A percentile compares a stretch with the other conserved stretches of the same genome.
Evolutionary conservation across 116 monocot species (phyloP).

Genomic region (Zostera marina): DNA sequence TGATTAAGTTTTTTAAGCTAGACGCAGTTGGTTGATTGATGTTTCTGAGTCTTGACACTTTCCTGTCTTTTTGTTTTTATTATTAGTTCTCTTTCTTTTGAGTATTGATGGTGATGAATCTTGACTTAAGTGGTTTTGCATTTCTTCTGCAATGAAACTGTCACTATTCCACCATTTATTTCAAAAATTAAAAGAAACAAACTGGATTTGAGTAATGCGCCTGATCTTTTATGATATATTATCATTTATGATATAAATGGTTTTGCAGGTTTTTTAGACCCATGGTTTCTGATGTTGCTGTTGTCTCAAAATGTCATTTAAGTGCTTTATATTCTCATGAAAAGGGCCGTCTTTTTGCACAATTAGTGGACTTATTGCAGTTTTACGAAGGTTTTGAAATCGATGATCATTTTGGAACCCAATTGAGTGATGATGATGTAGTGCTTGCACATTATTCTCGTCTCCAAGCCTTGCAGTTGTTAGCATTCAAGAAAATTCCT

Average conservation of each 20-base stretch:
- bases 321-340: conserved; percentile 82
- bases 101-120: too few species aligned
- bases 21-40: too few species aligned
- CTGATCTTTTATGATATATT: too few species aligned
- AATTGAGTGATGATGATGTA: conserved; percentile 86
- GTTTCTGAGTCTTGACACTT: too few species aligned
- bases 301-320: conserved; percentile 93
- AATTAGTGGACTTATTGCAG: conserved; percentile 88
- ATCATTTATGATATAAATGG: neutral
- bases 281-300: conserved; percentile 81
- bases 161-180: neutral
- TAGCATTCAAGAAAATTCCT: conserved; percentile 84
- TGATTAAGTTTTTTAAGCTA: too few species aligned
- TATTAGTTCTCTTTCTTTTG: too few species aligned
- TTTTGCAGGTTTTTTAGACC: conserved; percentile 76
- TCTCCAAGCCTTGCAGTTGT: conserved; percentile 85
- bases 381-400: conserved; percentile 99
- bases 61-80: too few species aligned
- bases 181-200: too few species aligned
- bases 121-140: too few species aligned
- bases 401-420: conserved; percentile 87
- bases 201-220: too few species aligned
- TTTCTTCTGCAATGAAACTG: too few species aligned
- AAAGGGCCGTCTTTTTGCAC: conserved; percentile 89
- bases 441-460: conserved; percentile 85